Percentiles rank a stretch among this genome's conserved stretches.
phyloP scores from a whole-genome alignment of 805 yeast genomes.

The Nematodospora valgi region DNA sequence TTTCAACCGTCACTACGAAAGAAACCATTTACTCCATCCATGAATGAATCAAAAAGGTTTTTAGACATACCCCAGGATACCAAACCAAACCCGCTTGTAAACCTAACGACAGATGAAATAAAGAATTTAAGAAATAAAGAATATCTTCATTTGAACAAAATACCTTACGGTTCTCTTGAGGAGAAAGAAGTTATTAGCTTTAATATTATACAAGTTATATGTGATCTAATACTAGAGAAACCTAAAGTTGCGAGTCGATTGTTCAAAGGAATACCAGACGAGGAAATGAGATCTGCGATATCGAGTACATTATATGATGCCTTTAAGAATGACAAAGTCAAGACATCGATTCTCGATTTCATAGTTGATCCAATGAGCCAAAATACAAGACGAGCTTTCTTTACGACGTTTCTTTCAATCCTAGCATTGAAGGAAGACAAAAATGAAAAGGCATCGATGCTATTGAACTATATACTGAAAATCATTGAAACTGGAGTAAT shows the following conservation, averaged over 20 bases:
- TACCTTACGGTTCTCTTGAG: conserved; percentile 20
- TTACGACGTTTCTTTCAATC: conserved; percentile 11
- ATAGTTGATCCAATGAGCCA: conserved; percentile 21
- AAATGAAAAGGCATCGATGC: too few relatives aligned
- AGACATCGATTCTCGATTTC: conserved; percentile 24
- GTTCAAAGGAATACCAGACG: conserved; percentile 18
- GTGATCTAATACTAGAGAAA: conserved; percentile 25
- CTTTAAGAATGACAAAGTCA: conserved; percentile 19
- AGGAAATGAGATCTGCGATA: conserved; percentile 13
- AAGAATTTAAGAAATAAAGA: conserved; percentile 18
- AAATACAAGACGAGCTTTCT: conserved; percentile 14
- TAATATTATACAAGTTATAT: conserved; percentile 25
- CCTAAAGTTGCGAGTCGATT: conserved; percentile 21
- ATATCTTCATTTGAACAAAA: conserved; percentile 21
- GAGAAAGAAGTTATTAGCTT: conserved; percentile 28
- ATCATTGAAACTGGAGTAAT: too few relatives aligned
- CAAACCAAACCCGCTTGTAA: conserved; percentile 34
- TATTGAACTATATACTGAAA: too few relatives aligned
- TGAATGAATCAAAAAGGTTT: too few relatives aligned
- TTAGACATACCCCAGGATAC: not conserved
- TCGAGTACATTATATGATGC: conserved; percentile 13
- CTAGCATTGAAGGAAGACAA: conserved; percentile 11
- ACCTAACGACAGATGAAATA: conserved; percentile 24
- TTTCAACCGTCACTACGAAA: too few relatives aligned
- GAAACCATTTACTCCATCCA: conserved; percentile 5